phyloP scores from a whole-genome alignment of 2,329 filamentous ascomycete species.

The Botryotinia narcissicola region DNA sequence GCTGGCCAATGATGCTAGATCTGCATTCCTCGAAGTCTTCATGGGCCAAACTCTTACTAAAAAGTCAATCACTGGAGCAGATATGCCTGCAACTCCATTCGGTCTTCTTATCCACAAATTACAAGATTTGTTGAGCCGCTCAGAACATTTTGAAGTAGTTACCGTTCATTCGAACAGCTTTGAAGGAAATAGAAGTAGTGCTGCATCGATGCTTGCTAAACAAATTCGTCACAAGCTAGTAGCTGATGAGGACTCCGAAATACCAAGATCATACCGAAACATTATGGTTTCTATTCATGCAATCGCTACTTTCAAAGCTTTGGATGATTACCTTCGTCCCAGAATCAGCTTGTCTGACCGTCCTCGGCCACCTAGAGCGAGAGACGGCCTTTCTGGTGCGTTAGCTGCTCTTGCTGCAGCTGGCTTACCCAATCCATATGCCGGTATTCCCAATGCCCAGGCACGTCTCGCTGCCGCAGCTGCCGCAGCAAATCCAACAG shows the following conservation, averaged over 20 bases:
- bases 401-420: constrained; percentile 77
- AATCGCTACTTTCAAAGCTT: constrained; percentile 93
- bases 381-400: constrained; percentile 63
- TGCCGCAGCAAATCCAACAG: constrained; percentile 41
- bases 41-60: constrained; percentile 73
- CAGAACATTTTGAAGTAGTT: constrained; percentile 96
- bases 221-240: constrained; percentile 86
- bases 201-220: constrained; percentile 93
- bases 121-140: constrained; percentile 91
- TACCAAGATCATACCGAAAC: constrained; percentile 82
- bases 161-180: constrained; percentile 92
- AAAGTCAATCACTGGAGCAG: constrained; percentile 58
- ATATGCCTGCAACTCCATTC: constrained; percentile 78
- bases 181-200: constrained; percentile 85
- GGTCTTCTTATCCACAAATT: constrained; percentile 90
- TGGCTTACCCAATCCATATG: constrained; percentile 53
- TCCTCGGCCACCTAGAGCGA: constrained; percentile 57
- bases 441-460: constrained; percentile 33
- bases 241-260: constrained; percentile 86
- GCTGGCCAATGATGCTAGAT: constrained; percentile 65
- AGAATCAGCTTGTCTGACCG: constrained; percentile 80
- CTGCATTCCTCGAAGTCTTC: constrained; percentile 86
- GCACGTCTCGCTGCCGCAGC: constrained; percentile 33
- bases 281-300: constrained; percentile 99
- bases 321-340: constrained; percentile 93